Evolutionary conservation across 306 rosid genomes (phyloP).

Genomic region (Vigna trinervia): DNA sequence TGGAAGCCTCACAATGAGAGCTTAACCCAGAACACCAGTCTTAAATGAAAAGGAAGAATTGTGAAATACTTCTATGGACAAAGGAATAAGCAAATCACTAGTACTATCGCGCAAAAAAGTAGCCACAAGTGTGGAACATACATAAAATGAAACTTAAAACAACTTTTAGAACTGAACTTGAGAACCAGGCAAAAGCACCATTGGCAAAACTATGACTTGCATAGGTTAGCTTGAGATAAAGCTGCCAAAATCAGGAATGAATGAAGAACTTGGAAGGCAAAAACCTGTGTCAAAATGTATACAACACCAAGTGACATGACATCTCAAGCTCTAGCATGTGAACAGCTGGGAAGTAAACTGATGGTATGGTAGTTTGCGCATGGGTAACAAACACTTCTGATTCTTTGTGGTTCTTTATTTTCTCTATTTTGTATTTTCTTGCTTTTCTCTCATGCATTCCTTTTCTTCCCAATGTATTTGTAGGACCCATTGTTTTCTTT

Average conservation of each 20-base stretch:
- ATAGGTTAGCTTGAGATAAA: not conserved
- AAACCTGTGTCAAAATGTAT: not conserved
- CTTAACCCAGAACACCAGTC: not conserved
- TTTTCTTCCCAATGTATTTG: not conserved
- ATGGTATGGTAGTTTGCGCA: not conserved
- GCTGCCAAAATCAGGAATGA: not conserved
- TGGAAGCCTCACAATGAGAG: not conserved
- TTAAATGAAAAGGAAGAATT: slow-evolving; percentile 6
- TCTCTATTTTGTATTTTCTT: not conserved
- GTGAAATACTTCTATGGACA: not conserved
- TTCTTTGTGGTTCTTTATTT: not conserved
- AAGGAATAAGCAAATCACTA: not conserved
- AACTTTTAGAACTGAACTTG: not conserved
- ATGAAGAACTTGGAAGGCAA: slow-evolving; percentile 1
- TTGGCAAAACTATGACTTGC: not conserved
- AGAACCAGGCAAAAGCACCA: not conserved
- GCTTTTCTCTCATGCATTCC: slow-evolving; percentile 4
- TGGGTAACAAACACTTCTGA: not conserved
- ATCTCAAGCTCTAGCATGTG: not conserved
- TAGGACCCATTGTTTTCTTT: not conserved
- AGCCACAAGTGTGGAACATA: not conserved
- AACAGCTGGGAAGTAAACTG: not conserved
- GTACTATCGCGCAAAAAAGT: not conserved
- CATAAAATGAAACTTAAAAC: not conserved
- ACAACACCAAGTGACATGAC: not conserved